These are phyloP conservation scores for Botrytis hyacinthi DNA, from an alignment of 2,329 filamentous ascomycete genomes.

Conservation along the genomic window DNA sequence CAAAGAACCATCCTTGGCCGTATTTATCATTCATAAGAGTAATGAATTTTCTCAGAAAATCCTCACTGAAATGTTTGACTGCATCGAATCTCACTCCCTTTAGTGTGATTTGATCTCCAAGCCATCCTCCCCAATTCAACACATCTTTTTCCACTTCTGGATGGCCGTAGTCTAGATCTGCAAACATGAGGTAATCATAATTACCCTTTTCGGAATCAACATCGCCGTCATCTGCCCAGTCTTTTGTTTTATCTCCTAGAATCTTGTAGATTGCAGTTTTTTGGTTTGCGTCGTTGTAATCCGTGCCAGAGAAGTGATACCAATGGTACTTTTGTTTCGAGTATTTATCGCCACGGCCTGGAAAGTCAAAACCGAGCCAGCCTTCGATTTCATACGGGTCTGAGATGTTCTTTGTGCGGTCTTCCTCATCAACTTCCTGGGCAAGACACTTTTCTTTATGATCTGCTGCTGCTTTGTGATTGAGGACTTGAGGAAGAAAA, in stretches of 20 bases:
- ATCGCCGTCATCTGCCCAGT: constrained; percentile 62
- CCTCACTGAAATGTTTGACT: constrained; percentile 67
- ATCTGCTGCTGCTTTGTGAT: constrained; percentile 70
- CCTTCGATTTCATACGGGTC: constrained; percentile 61
- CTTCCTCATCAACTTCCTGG: constrained; percentile 61
- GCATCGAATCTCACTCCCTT: constrained; percentile 70
- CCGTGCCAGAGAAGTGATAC: constrained; percentile 67
- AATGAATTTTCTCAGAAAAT: constrained; percentile 67
- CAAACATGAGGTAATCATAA: constrained; percentile 70
- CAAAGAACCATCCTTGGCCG: constrained; percentile 58
- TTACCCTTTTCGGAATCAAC: constrained; percentile 62
- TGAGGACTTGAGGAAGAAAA: constrained; percentile 51
- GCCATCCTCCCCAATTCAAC: constrained; percentile 66
- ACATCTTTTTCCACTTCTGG: constrained; percentile 64
- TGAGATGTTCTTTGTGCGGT: constrained; percentile 55
- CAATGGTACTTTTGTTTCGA: constrained; percentile 63
- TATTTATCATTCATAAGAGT: constrained; percentile 51
- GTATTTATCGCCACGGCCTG: constrained; percentile 58
- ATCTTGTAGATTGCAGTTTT: constrained; percentile 65
- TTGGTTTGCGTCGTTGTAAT: constrained; percentile 57
- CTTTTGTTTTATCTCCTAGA: constrained; percentile 56
- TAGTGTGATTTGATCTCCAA: constrained; percentile 58
- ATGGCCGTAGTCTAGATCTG: constrained; percentile 65
- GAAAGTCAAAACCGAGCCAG: constrained; percentile 67
- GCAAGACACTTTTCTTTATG: constrained; percentile 60